Percentiles rank a stretch among this genome's conserved stretches.
Conservation (phyloP, 768 basidiomycete species). For the Suillus brevipes region DNA sequence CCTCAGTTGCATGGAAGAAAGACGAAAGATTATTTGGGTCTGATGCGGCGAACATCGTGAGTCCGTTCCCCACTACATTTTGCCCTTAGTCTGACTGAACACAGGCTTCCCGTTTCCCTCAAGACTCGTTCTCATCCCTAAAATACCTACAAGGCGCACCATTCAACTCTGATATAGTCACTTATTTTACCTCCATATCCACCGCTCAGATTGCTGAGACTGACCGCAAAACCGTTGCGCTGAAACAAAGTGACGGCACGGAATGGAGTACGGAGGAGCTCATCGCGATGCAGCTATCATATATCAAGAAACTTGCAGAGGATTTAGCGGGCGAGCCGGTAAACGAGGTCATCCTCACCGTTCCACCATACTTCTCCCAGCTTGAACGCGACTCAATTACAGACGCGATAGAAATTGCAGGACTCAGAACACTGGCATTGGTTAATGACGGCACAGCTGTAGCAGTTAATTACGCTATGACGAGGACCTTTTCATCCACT, state of each 20-base stretch:
- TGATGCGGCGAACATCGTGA: slow-evolving; percentile 85
- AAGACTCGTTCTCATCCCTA: slow-evolving; percentile 80
- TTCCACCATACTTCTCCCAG: slow-evolving; percentile 88
- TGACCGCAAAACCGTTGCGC: slow-evolving; percentile 56
- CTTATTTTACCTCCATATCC: slow-evolving; percentile 60
- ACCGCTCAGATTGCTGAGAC: slow-evolving; percentile 54
- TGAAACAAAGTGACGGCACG: slow-evolving; percentile 60
- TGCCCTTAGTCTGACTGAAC: slow-evolving; percentile 7
- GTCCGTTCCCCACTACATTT: slow-evolving; percentile 31
- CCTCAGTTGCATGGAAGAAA: slow-evolving; percentile 89
- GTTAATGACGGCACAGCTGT: slow-evolving; percentile 93
- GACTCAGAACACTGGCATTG: slow-evolving; percentile 77
- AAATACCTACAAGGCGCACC: slow-evolving; percentile 82
- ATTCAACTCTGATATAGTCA: slow-evolving; percentile 54
- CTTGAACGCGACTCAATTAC: slow-evolving; percentile 89
- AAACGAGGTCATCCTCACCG: slow-evolving; percentile 82
- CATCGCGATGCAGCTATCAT: slow-evolving; percentile 90
- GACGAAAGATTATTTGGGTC: slow-evolving; percentile 86
- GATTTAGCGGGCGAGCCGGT: slow-evolving; percentile 72
- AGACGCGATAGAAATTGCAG: slow-evolving; percentile 91
- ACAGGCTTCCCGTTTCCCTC: slow-evolving; percentile 90
- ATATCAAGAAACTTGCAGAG: slow-evolving; percentile 88
- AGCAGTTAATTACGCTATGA: slow-evolving; percentile 99
- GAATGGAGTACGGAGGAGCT: slow-evolving; percentile 89
- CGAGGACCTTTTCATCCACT: slow-evolving; percentile 70